A percentile compares a stretch with the other conserved stretches of the same genome.
phyloP scores from a whole-genome alignment of 1,139 yeast genomes.

The Entelexis sorbosivorans region DNA sequence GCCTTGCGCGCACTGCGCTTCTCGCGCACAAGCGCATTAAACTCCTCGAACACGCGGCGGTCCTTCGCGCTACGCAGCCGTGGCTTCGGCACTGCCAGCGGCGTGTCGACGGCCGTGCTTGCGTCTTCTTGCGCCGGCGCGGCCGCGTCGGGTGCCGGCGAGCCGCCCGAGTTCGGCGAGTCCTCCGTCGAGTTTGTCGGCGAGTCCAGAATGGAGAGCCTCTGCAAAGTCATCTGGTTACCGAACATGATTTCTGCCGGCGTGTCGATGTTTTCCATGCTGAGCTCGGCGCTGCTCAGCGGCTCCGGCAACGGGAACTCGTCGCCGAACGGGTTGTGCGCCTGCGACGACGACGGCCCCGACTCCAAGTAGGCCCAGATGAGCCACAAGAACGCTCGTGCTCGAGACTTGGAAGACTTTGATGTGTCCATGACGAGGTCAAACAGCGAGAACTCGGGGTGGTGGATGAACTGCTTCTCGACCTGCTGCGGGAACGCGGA shows the following conservation, averaged over 20 bases:
- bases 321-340: slow-evolving; percentile 54
- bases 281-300: slow-evolving; percentile 35
- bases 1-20: slow-evolving; percentile 11
- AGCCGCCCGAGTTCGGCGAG: background rate
- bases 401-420: slow-evolving; percentile 50
- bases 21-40: slow-evolving; percentile 8
- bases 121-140: background rate
- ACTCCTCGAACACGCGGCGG: slow-evolving; percentile 16
- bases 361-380: slow-evolving; percentile 73
- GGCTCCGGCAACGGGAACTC: slow-evolving; percentile 37
- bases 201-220: slow-evolving; percentile 44
- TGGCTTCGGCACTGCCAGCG: slow-evolving; percentile 11
- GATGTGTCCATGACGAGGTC: slow-evolving; percentile 51
- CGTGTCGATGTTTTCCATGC: slow-evolving; percentile 55
- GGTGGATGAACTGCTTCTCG: slow-evolving; percentile 32
- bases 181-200: slow-evolving; percentile 5
- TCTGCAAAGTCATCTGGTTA: slow-evolving; percentile 50
- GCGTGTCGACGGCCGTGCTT: slow-evolving; percentile 1
- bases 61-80: slow-evolving; percentile 20
- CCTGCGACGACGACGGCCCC: slow-evolving; percentile 42
- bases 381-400: slow-evolving; percentile 70
- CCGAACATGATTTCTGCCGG: slow-evolving; percentile 63
- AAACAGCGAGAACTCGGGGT: slow-evolving; percentile 34
- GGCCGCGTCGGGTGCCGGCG: background rate
- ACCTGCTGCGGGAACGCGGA: slow-evolving; percentile 53